Evolutionary conservation across 352 stramenopile genomes (phyloP).

Genomic region (Pythium biforme): DNA sequence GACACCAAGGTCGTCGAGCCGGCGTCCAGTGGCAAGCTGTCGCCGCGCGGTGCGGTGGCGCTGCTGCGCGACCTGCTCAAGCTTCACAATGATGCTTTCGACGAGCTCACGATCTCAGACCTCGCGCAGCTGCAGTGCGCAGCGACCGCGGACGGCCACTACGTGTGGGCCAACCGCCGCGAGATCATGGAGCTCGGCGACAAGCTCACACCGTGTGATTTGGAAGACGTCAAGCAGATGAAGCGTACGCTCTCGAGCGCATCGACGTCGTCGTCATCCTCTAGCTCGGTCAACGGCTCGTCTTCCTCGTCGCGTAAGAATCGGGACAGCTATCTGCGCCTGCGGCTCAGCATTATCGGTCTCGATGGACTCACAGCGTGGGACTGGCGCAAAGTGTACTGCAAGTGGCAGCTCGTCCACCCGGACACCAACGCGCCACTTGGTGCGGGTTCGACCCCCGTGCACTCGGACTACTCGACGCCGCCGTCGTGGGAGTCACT

Average conservation of each 20-base stretch:
- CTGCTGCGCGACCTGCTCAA: conserved; percentile 18
- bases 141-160: conserved; percentile 13
- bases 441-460: background rate
- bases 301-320: background rate
- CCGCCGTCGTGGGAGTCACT: conserved; percentile 7
- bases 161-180: conserved; percentile 17
- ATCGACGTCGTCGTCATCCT: background rate
- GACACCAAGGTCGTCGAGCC: background rate
- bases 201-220: conserved; percentile 14
- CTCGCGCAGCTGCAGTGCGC: conserved; percentile 23
- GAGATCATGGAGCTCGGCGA: conserved; percentile 23
- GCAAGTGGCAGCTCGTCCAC: conserved; percentile 11
- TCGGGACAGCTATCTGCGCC: background rate
- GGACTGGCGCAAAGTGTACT: conserved; percentile 20
- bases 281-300: background rate
- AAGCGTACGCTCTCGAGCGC: background rate
- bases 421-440: background rate
- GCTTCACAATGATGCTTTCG: conserved; percentile 13
- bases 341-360: conserved; percentile 1
- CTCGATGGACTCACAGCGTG: conserved; percentile 6
- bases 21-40: background rate
- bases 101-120: conserved; percentile 20
- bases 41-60: background rate
- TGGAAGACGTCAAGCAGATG: conserved; percentile 5
- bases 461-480: background rate